A percentile compares a stretch with the other conserved stretches of the same genome.
Conservation (phyloP, 495 filamentous ascomycete genomes). For the Evansstolkia leycettana region DNA sequence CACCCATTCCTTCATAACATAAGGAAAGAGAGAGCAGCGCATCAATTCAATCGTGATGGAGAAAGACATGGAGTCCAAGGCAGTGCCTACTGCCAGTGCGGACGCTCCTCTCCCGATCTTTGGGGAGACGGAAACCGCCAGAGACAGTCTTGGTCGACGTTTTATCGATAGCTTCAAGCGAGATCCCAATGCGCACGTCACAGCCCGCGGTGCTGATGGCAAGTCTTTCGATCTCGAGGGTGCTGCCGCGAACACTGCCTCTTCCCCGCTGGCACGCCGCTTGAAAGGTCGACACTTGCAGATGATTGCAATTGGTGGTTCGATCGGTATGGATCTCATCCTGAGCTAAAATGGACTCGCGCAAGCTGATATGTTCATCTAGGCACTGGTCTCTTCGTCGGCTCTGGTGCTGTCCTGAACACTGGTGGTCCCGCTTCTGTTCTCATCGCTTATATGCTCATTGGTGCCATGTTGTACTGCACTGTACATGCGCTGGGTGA, state of each 20-base stretch:
- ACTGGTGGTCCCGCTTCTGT: conserved; percentile 77
- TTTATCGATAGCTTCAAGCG: conserved; percentile 71
- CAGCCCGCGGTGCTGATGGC: conserved; percentile 42
- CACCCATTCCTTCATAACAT: too few relatives aligned
- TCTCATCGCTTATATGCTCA: conserved; percentile 67
- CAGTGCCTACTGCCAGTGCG: conserved; percentile 10
- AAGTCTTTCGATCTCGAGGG: conserved; percentile 61
- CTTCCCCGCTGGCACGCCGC: conserved; percentile 60
- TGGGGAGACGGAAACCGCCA: conserved; percentile 23
- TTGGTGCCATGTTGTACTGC: conserved; percentile 84
- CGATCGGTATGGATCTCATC: conserved; percentile 53
- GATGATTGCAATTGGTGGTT: conserved; percentile 96
- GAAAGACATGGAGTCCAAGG: conserved; percentile 22
- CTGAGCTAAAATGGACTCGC: background rate
- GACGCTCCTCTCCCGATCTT: conserved; percentile 18
- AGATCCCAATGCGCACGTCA: conserved; percentile 56
- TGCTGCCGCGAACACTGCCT: conserved; percentile 63
- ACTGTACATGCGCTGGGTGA: conserved; percentile 89
- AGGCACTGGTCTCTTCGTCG: conserved; percentile 89
- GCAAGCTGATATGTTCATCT: conserved; percentile 3
- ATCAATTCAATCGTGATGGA: conserved; percentile 19
- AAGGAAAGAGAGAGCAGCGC: too few relatives aligned
- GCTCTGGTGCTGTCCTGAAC: conserved; percentile 65
- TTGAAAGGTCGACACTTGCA: conserved; percentile 81
- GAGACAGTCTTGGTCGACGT: conserved; percentile 25